phyloP scores from a whole-genome alignment of 768 basidiomycete species.

The Mycena epipterygia region DNA sequence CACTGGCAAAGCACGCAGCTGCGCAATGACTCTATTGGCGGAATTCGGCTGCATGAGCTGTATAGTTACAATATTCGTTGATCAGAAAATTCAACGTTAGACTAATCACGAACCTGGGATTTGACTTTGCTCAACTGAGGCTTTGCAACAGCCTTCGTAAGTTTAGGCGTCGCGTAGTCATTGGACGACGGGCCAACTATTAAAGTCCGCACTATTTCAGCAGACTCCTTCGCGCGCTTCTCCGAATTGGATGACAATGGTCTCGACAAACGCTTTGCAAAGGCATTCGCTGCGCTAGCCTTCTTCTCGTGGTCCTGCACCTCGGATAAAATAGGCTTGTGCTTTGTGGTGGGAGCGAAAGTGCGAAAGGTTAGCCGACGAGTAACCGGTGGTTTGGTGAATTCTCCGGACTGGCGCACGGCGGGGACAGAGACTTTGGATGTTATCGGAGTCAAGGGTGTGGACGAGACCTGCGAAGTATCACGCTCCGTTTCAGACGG shows the following conservation, averaged over 20 bases:
- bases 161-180: slow-evolving; percentile 48
- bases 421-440: background rate
- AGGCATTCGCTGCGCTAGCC: slow-evolving; percentile 48
- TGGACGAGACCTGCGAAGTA: background rate
- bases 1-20: slow-evolving; percentile 74
- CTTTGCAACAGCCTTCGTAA: slow-evolving; percentile 58
- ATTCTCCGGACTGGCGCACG: slow-evolving; percentile 3
- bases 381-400: slow-evolving; percentile 38
- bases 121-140: slow-evolving; percentile 76
- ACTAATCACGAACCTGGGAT: slow-evolving; percentile 43
- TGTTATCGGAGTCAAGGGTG: background rate
- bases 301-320: slow-evolving; percentile 57
- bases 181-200: slow-evolving; percentile 70
- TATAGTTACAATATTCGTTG: background rate
- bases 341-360: slow-evolving; percentile 51
- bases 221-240: slow-evolving; percentile 74
- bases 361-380: slow-evolving; percentile 65
- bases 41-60: slow-evolving; percentile 75
- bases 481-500: slow-evolving; percentile 10
- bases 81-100: background rate
- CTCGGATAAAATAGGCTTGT: slow-evolving; percentile 51
- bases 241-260: slow-evolving; percentile 58
- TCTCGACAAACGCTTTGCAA: slow-evolving; percentile 50
- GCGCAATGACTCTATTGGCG: slow-evolving; percentile 80
- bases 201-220: slow-evolving; percentile 72